These are phyloP conservation scores for Kernera saxatilis DNA, from an alignment of 345 rosid genomes.

Conservation along the genomic window DNA sequence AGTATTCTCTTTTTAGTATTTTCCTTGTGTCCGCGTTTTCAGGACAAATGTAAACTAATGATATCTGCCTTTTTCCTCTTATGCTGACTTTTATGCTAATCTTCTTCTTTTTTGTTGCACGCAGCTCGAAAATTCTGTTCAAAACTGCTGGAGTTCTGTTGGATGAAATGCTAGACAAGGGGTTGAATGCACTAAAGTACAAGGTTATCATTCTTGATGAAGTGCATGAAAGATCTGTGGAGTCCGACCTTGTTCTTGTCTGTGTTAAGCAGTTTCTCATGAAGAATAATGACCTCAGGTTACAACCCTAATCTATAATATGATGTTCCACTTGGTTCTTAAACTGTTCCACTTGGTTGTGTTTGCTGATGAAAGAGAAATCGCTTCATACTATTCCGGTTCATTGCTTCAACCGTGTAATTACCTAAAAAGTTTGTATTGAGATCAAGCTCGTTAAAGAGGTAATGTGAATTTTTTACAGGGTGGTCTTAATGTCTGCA, in stretches of 20 bases:
- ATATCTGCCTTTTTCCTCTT: background rate
- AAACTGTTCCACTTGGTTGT: background rate
- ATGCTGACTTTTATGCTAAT: background rate
- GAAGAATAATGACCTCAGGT: constrained; percentile 78
- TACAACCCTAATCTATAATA: background rate
- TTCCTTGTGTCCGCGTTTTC: background rate
- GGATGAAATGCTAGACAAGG: constrained; percentile 91
- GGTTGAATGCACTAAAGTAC: constrained; percentile 72
- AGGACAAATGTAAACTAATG: background rate
- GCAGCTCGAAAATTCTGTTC: constrained; percentile 79
- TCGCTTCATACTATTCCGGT: background rate
- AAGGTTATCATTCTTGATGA: constrained; percentile 94
- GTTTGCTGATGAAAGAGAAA: background rate
- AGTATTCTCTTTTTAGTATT: background rate
- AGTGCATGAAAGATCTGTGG: constrained; percentile 97
- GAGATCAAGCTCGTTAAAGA: background rate
- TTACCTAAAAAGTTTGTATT: background rate
- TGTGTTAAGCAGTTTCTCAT: constrained; percentile 82
- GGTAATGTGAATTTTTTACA: constrained; percentile 28
- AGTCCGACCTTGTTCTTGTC: constrained; percentile 90
- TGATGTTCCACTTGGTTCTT: background rate
- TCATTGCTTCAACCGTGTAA: background rate
- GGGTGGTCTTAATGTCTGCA: constrained; percentile 98
- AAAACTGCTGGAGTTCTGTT: constrained; percentile 94
- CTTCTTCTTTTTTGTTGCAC: background rate